Evolutionary conservation across 306 rosid genomes (phyloP).

Genomic region (Citrullus mucosospermus): DNA sequence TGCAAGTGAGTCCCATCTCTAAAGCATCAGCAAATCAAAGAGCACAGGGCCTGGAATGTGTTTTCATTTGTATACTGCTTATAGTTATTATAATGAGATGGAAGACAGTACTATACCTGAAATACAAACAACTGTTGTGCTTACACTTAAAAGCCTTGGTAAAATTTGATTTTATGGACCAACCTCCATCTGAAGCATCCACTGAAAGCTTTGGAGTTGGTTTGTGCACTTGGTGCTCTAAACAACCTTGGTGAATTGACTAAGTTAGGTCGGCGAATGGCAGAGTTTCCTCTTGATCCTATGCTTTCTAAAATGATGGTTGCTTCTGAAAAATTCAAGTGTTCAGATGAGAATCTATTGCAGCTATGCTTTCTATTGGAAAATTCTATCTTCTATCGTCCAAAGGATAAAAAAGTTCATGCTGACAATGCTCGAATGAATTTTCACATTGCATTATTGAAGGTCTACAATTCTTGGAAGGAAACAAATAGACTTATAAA

Average conservation of each 20-base stretch:
- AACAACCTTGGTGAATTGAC: conserved; percentile 84
- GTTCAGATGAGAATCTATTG: conserved; percentile 78
- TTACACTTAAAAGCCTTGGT: conserved; percentile 78
- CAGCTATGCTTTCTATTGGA: conserved; percentile 88
- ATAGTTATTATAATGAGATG: conserved; percentile 57
- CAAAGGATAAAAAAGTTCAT: conserved; percentile 97
- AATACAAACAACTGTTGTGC: conserved; percentile 83
- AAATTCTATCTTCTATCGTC: conserved; percentile 90
- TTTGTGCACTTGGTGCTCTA: conserved; percentile 70
- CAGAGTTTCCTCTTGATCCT: conserved; percentile 95
- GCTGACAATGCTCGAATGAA: conserved; percentile 88
- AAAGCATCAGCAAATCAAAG: conserved; percentile 95
- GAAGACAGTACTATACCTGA: conserved; percentile 88
- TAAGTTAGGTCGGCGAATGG: conserved; percentile 85
- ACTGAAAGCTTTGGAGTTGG: conserved; percentile 77
- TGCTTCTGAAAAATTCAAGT: conserved; percentile 74
- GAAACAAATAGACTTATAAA: conserved; percentile 27
- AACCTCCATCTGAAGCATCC: conserved; percentile 87
- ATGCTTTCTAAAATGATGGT: conserved; percentile 88
- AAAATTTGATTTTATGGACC: conserved; percentile 96
- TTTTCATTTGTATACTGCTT: conserved; percentile 69
- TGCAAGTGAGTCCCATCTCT: conserved; percentile 71
- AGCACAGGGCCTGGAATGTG: conserved; percentile 95
- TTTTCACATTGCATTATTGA: conserved; percentile 76
- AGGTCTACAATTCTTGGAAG: conserved; percentile 89